A percentile compares a stretch with the other conserved stretches of the same genome.
phyloP scores from a whole-genome alignment of 148 eudicot genomes.

The Arbutus unedo region DNA sequence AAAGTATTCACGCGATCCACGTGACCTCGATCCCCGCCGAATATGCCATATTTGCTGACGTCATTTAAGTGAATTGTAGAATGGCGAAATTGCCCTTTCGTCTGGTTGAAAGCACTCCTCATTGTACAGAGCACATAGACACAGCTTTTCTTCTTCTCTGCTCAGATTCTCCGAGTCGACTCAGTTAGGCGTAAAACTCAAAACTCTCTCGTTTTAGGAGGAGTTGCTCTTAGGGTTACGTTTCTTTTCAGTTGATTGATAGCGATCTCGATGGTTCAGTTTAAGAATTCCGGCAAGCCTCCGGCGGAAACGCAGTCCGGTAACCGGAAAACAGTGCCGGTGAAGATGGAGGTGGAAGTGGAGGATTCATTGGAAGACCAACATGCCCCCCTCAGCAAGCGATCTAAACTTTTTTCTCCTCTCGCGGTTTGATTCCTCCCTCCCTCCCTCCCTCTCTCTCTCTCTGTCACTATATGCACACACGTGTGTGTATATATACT shows the following conservation, averaged over 20 bases:
- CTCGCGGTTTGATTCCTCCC: slow-evolving; percentile 24
- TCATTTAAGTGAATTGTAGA: neutral
- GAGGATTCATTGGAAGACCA: slow-evolving; percentile 35
- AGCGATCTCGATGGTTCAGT: slow-evolving; percentile 32
- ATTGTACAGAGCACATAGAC: neutral
- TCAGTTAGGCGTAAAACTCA: neutral
- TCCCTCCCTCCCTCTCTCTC: neutral
- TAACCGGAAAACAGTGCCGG: slow-evolving; percentile 26
- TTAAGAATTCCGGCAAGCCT: slow-evolving; percentile 26
- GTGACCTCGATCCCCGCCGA: neutral
- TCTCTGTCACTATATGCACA: neutral
- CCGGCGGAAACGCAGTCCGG: slow-evolving; percentile 21
- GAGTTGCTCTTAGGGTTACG: too few relatives aligned
- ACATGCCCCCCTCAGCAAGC: slow-evolving; percentile 36
- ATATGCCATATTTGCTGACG: slow-evolving; percentile 4
- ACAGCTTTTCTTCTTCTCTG: neutral
- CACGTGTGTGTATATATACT: neutral
- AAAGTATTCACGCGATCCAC: neutral
- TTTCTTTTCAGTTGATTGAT: neutral
- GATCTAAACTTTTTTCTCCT: slow-evolving; percentile 44
- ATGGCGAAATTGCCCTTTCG: neutral
- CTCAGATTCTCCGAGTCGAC: slow-evolving; percentile 17
- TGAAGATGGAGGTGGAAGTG: slow-evolving; percentile 29
- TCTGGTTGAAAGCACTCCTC: slow-evolving; percentile 7
- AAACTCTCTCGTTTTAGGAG: neutral